These are phyloP conservation scores for Elymus sibiricus DNA, from an alignment of 176 grass and related monocot genomes.

Conservation along the genomic window DNA sequence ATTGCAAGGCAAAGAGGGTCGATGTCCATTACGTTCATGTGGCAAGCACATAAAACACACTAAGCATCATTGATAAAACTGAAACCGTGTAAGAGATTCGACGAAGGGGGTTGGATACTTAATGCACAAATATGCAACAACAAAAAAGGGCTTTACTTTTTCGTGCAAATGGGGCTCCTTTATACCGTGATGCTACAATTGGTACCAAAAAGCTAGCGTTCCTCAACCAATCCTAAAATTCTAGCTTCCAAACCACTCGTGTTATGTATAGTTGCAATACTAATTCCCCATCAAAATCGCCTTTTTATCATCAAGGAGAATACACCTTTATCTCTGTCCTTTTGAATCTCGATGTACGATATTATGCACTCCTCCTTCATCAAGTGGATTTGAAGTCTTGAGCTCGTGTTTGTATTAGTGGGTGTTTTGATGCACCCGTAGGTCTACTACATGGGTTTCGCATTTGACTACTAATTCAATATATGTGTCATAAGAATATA, in stretches of 20 bases:
- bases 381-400: background rate
- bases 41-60: constrained; percentile 8
- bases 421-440: too few relatives aligned
- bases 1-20: background rate
- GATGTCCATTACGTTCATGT: background rate
- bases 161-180: constrained; percentile 24
- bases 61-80: background rate
- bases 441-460: too few relatives aligned
- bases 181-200: constrained; percentile 26
- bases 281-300: background rate
- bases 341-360: background rate
- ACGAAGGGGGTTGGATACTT: constrained; percentile 17
- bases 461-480: too few relatives aligned
- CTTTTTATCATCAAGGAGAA: background rate
- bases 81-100: constrained; percentile 23
- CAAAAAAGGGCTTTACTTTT: background rate
- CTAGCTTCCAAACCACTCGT: background rate
- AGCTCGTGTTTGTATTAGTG: too few relatives aligned
- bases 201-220: background rate
- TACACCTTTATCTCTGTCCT: background rate
- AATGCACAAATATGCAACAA: background rate
- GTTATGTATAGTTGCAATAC: background rate
- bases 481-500: too few relatives aligned
- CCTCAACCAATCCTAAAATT: constrained; percentile 7
- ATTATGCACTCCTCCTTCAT: background rate